Evolutionary conservation across 176 grass and related monocot species (phyloP), one percentile per base, ranked within the genome.

Genomic region (Hyparrhenia diplandra): DNA sequence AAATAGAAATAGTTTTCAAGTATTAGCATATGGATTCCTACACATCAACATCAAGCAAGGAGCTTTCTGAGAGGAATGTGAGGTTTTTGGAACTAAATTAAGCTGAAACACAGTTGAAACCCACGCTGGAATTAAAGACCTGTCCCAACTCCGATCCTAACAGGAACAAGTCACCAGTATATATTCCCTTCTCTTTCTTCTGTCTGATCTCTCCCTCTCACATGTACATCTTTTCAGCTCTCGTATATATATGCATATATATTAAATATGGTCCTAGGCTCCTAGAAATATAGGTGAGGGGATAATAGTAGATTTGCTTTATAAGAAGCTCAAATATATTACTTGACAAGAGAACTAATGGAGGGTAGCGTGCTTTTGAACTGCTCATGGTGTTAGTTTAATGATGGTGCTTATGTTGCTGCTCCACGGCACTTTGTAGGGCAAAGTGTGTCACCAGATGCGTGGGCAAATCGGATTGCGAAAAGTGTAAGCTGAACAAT

Each of bases 401-500:
- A 64, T 73, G 49, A 66, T 18, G 21, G 68, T 21, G 59, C 75
- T 64, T 64, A 64, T 86, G 73, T 39, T 76, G 61, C 57, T 87
- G 82, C 61, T 80, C 77, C 87, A 76, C 5, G 14, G 60, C 85
- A 78, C 86, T 82, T 85, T 67, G 79, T 89, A 29, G 51, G 69
- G 60, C 83, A 89, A 83, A 72, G 80, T 86, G 80, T 83, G 79
- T n/a, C 84, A 24, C 82, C 35, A 14, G 69, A 76, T 75, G 79
- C 13, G 11, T 80, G 62, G 71, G 39, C 87, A 49, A 92, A 89
- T 89, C 80, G 42, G 55, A 61, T 41, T 71, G 59, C 80, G 90
- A 92, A 92, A 92, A 80, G 83, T 92, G 90, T 86, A 58, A 27
- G 69, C 66, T 49, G n/a, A 57, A 72, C 52, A 67, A 83, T 90